Base-by-base conservation (phyloP, 2,329 filamentous ascomycete species). In the Paraphoma sp. region DNA sequence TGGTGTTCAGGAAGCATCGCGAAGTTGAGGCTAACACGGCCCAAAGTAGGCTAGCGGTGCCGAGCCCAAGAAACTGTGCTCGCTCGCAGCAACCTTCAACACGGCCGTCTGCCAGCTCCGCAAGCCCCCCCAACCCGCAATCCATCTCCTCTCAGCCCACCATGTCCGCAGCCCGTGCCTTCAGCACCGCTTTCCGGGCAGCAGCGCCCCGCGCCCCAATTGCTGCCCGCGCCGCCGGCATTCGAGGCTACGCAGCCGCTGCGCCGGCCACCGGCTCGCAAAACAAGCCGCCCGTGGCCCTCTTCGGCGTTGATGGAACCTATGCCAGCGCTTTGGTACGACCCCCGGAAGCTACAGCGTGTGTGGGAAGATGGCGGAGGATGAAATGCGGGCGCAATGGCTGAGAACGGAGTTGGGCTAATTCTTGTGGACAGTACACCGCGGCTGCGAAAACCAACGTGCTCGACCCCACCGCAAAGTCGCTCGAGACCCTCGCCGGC, bases 311-410 rank as follows among this genome's bases (percentile, higher is more conserved):
- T 77, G 95, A 98, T 82, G 95, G 95, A 81, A 98, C 94, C 78
- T 99, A 99, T 84, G 95, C 95, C 79, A 93, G 90, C 83, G 95
- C 95, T 84, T 86, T 99, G 89, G 95, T 99, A 94, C 80, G 92
- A 60, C 48, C 57, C 54, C 52, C 51, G 44, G 36, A 38, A 43
- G 29, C 45, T 14, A 64, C 67, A 69, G 68, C 68, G 63, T 61
- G 31, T 28, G 11, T 16, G 41, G 46, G 29, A 51, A 55, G 65
- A 67, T 68, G 62, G 50, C 30, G 14, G 51, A 46, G 54, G 66
- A 70, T 69, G 64, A 48, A 62, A 53, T 29, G 28, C 23, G 33
- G 17, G 50, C 49, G 23, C 60, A 68, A 69, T 69, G 58, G 64
- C 52, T 54, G 45, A 41, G 51, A 17, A 45, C 29, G 49, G 54